Evolutionary conservation across 371 early-diverging fungal genomes (phyloP).

Genomic region (Capillidium heterosporum): DNA sequence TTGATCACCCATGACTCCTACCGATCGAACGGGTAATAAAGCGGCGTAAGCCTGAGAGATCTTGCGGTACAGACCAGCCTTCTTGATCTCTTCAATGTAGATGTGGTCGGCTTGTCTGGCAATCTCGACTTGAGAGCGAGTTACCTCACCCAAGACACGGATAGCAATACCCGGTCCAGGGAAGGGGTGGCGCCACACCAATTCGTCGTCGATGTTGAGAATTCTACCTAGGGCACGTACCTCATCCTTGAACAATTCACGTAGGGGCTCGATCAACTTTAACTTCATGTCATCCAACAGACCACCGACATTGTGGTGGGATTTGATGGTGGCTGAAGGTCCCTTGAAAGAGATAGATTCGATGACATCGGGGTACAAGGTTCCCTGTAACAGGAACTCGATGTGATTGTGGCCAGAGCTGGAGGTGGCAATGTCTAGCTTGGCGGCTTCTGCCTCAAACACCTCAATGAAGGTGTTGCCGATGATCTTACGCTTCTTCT

Average conservation of each 20-base stretch:
- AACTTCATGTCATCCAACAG: conserved; percentile 89
- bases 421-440: conserved; percentile 57
- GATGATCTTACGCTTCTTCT: conserved; percentile 93
- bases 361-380: conserved; percentile 96
- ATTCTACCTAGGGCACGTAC: conserved; percentile 81
- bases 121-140: conserved; percentile 77
- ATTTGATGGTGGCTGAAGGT: conserved; percentile 93
- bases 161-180: conserved; percentile 97
- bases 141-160: conserved; percentile 89
- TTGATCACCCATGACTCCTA: conserved; percentile 97
- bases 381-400: conserved; percentile 91
- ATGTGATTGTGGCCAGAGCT: conserved; percentile 41
- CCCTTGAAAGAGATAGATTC: conserved; percentile 97
- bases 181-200: conserved; percentile 97
- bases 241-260: conserved; percentile 97
- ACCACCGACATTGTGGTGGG: conserved; percentile 97
- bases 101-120: conserved; percentile 88
- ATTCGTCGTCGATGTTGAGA: conserved; percentile 78
- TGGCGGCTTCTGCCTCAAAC: conserved; percentile 82
- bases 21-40: conserved; percentile 80
- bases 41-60: conserved; percentile 96
- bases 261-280: conserved; percentile 91
- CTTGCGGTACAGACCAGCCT: conserved; percentile 83
- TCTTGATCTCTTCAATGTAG: conserved; percentile 94
- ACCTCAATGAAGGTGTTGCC: conserved; percentile 96